Base-by-base conservation (phyloP, 2,329 filamentous ascomycete genomes). In the Diaporthe nobilis region DNA sequence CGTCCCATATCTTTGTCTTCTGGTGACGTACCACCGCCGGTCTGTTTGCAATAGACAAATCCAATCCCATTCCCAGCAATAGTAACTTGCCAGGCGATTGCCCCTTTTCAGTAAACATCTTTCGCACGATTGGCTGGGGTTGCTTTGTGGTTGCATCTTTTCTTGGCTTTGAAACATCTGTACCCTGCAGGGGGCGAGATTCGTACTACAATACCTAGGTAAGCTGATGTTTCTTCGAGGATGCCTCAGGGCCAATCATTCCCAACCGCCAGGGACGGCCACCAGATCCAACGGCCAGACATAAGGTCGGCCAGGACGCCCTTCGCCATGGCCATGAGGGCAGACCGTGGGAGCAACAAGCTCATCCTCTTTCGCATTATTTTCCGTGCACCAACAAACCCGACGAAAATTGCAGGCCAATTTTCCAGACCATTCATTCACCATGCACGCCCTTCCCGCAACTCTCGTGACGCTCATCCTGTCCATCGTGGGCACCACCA, bases 381-480 rank as follows among this genome's bases (percentile, higher is more conserved):
- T 39, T 12, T 28, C 28, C 44, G 44, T 68, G 20, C 31, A 51
- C 20, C 31, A 39, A 22, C 31, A 55, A 20, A 51, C 15, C 13
- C 2, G 25, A 49, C 67, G 37, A 39, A 60, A 61, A 71, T 76
- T 75, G 75, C 75, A 31, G 75, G 75, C 51, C 75, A 76, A 76
- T 76, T 74, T 74, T 61, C 65, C 68, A 55, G 22, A 39, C 28
- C 61, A 71, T 17, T 68, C 71, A 25, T 31, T 60, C 44, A 73
- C 34, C 3, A 77, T 77, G 75, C 70, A 68, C 37, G 34, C 58
- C 55, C 57, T 70, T 37, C 75, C 58, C 22, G 6, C 73, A 15
- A 49, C 42, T 55, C 37, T 67, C 53, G 68, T 65, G 20, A 53
- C 53, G 4, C 55, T 75, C 53, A 31, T 75, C 25, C 13, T 77